These are phyloP conservation scores for Chlorella sorokiniana DNA, from an alignment of 139 green algal genomes.

Conservation along the genomic window DNA sequence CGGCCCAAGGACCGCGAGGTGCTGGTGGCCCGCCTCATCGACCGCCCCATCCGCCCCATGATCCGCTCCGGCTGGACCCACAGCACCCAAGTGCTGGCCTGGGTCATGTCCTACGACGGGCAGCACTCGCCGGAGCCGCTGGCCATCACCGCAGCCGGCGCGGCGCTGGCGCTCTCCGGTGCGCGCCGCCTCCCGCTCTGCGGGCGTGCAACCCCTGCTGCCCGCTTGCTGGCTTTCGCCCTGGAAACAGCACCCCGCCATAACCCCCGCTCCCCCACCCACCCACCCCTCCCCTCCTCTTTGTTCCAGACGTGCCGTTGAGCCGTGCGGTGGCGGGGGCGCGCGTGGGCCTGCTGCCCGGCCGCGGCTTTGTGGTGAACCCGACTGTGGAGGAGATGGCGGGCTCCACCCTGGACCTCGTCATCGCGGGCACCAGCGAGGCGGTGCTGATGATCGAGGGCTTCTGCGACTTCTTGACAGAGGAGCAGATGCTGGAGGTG, in stretches of 20 bases:
- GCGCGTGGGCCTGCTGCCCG: constrained; percentile 77
- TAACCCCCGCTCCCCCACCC: background rate
- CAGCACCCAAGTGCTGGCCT: constrained; percentile 86
- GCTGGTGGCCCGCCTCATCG: constrained; percentile 86
- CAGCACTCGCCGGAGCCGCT: constrained; percentile 84
- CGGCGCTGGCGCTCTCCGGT: constrained; percentile 84
- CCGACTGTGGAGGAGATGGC: constrained; percentile 74
- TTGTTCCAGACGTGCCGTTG: constrained; percentile 78
- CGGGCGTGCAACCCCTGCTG: too few relatives aligned
- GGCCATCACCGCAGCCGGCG: constrained; percentile 91
- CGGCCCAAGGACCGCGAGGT: constrained; percentile 85
- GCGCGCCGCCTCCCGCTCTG: background rate
- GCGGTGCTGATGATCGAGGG: constrained; percentile 98
- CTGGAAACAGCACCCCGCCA: background rate
- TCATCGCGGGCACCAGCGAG: constrained; percentile 91
- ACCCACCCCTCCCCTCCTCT: background rate
- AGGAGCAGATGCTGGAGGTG: constrained; percentile 89
- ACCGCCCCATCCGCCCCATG: constrained; percentile 94
- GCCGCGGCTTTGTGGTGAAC: constrained; percentile 82
- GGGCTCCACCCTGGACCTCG: constrained; percentile 67
- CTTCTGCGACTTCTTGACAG: constrained; percentile 91
- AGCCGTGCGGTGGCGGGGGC: constrained; percentile 83
- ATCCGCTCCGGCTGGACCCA: constrained; percentile 86
- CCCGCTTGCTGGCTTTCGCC: background rate
- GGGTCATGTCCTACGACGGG: constrained; percentile 91